These are phyloP conservation scores for Punica granatum DNA, from an alignment of 345 rosid species.

Conservation along the genomic window DNA sequence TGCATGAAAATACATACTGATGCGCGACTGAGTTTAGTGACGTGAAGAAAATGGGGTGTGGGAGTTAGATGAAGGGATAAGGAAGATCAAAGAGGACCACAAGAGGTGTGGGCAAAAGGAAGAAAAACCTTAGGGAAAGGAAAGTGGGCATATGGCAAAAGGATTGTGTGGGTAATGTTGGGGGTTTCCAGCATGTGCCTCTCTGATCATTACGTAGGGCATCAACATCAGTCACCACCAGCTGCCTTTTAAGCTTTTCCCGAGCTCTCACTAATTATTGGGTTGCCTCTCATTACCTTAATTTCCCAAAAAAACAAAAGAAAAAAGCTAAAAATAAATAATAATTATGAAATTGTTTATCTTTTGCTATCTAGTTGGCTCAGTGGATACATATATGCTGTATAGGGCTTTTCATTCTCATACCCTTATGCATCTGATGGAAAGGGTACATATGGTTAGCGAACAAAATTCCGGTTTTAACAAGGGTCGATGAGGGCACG, in stretches of 20 bases:
- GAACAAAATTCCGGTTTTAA: too few relatives aligned
- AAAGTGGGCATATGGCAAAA: slow-evolving; percentile 10
- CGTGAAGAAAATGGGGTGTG: slow-evolving; percentile 16
- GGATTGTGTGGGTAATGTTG: slow-evolving; percentile 22
- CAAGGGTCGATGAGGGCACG: too few relatives aligned
- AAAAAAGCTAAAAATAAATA: neutral
- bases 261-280: slow-evolving; percentile 37
- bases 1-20: too few relatives aligned
- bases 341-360: slow-evolving; percentile 25
- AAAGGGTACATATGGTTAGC: too few relatives aligned
- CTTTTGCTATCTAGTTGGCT: slow-evolving; percentile 11
- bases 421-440: too few relatives aligned
- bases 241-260: slow-evolving; percentile 29
- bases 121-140: neutral
- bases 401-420: too few relatives aligned
- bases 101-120: neutral
- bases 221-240: slow-evolving; percentile 46
- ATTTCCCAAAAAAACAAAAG: too few relatives aligned
- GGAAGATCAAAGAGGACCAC: slow-evolving; percentile 12
- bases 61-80: neutral
- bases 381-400: neutral
- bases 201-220: slow-evolving; percentile 37
- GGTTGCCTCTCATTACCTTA: slow-evolving; percentile 6
- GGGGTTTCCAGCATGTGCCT: slow-evolving; percentile 40
- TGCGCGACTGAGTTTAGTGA: slow-evolving; percentile 49